Percentiles rank a stretch among this genome's conserved stretches.
These are phyloP conservation scores for Nannochloropsis gaditana DNA, from an alignment of 108 stramenopile genomes.

Conservation along the genomic window DNA sequence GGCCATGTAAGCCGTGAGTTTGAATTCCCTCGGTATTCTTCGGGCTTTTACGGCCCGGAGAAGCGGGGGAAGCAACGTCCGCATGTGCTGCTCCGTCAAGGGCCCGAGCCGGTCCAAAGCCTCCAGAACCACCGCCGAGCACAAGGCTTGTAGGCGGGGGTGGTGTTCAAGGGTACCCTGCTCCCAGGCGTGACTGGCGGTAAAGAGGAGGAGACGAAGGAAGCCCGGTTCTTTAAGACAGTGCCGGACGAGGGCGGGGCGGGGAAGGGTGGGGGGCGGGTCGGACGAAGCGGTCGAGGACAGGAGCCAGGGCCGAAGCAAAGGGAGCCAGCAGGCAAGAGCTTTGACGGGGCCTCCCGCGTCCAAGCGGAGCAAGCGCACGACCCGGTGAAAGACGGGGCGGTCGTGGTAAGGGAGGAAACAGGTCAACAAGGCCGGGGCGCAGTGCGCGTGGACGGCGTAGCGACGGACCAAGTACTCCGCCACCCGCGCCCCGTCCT, in stretches of 20 bases:
- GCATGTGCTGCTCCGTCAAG: neutral
- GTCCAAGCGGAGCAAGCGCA: neutral
- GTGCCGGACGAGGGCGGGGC: neutral
- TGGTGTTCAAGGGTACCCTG: neutral
- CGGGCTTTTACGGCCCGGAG: slow-evolving; percentile 15
- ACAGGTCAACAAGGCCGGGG: neutral
- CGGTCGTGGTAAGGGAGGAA: neutral
- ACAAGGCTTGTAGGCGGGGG: neutral
- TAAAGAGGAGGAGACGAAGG: neutral
- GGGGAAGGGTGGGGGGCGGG: neutral
- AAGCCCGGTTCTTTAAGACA: neutral
- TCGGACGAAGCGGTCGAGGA: neutral
- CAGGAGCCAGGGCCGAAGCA: neutral
- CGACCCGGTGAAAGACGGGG: neutral
- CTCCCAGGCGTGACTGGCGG: neutral
- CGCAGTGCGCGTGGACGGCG: neutral
- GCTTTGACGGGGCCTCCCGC: neutral
- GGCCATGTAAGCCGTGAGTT: neutral
- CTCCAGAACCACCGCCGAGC: neutral
- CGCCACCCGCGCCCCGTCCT: neutral
- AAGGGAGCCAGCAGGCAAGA: neutral
- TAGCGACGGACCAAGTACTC: neutral
- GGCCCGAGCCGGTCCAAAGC: neutral
- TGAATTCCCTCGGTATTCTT: neutral
- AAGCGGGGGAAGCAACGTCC: neutral